Percentiles rank a stretch among this genome's conserved stretches.
Conservation (phyloP, 345 rosid species). For the Garcia nutans region DNA sequence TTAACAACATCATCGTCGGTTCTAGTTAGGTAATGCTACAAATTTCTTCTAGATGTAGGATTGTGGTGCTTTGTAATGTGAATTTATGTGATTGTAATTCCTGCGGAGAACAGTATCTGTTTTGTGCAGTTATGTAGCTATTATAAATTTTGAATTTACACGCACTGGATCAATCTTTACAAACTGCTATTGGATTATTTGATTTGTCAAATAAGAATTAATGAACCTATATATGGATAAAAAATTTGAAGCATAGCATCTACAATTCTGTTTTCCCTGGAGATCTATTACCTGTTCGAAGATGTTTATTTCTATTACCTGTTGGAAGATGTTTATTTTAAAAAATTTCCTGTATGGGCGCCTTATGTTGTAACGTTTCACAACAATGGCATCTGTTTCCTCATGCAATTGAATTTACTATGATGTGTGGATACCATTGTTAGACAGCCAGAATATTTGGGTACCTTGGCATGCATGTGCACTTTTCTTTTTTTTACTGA, state of each 20-base stretch:
- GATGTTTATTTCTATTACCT: background rate
- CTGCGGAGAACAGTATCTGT: background rate
- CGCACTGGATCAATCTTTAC: background rate
- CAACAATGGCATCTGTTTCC: background rate
- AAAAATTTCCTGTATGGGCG: background rate
- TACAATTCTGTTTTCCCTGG: background rate
- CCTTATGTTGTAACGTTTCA: background rate
- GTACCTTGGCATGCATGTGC: too few species aligned
- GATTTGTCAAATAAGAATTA: background rate
- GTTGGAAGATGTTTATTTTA: background rate
- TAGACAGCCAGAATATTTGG: background rate
- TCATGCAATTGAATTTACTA: background rate
- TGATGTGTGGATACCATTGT: background rate
- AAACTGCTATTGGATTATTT: background rate
- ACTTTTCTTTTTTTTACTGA: too few species aligned
- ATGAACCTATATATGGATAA: background rate
- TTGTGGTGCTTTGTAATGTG: background rate
- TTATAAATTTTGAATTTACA: background rate
- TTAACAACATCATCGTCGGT: constrained; percentile 86
- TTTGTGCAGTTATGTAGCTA: too few species aligned
- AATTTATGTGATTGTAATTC: background rate
- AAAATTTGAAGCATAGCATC: background rate
- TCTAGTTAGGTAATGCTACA: constrained; percentile 42
- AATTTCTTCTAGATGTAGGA: background rate
- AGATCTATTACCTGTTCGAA: background rate